Base-by-base conservation (phyloP, 371 early-diverging fungal species). In the Mucor irregularis region DNA sequence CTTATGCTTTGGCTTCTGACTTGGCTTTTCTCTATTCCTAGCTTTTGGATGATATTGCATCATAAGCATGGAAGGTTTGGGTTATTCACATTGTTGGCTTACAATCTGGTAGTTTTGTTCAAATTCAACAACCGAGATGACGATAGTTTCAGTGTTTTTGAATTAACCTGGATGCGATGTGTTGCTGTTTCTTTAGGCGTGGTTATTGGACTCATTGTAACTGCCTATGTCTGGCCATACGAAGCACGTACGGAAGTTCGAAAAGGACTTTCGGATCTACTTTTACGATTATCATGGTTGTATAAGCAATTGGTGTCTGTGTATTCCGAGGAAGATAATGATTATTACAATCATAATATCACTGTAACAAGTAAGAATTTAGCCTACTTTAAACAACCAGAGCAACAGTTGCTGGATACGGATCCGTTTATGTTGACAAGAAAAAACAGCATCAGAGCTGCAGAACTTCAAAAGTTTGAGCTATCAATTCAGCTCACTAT, bases 171-270 rank as follows among this genome's bases (percentile, higher is more conserved):
- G 5, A 78, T 81, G 50, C 84, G 92, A 4, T 83, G 83, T 10
- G 62, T 80, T 11, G 79, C 91, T 0, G 89, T 92, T 24, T 64
- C 81, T 33, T 53, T 86, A 10, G 94, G 94, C 16, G 86, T 90
- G 6, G n/a, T 61, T 1, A 17, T 49, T 28, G 74, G 74, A 1
- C 33, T 74, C 4, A 37, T 71, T 49, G 61, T 83, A 0, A 89
- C 89, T 0, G 69, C 74, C 5, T 85, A 88, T 60, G 71, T 90
- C 16, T 90, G 90, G 89, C 92, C 92, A 0, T 92, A 82, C 53
- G 90, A 90, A 58, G 94, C 94, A 8, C 83, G 94, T 14, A 86
- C 78, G 31, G 86, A 90, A 43, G 65, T 93, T 29, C 82, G 94
- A 17, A 80, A 84, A 50, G 88, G 85, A 0, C 62, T 89, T 25